Evolutionary conservation across 805 yeast species (phyloP).

Genomic region (Tetrapisispora namnaoensis): DNA sequence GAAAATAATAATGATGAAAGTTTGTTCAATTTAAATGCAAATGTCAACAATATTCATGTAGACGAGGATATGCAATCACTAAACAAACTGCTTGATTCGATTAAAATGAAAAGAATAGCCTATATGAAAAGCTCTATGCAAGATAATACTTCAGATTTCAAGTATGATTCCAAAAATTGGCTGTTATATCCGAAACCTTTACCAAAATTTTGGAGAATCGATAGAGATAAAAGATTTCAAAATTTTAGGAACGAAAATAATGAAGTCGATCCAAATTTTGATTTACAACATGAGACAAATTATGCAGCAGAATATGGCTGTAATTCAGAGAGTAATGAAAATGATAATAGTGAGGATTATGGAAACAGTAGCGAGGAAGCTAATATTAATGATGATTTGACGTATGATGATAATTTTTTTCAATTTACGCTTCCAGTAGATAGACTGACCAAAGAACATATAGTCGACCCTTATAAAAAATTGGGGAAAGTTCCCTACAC

Average conservation of each 20-base stretch:
- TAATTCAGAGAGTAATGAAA: conserved; percentile 8
- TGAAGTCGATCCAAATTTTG: conserved; percentile 11
- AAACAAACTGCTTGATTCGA: conserved; percentile 29
- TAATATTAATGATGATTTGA: background rate
- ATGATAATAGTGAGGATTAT: background rate
- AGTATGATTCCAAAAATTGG: conserved; percentile 55
- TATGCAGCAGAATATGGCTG: conserved; percentile 7
- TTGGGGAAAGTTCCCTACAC: conserved; percentile 14
- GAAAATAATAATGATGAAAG: background rate
- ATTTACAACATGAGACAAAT: conserved; percentile 14
- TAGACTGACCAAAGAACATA: background rate
- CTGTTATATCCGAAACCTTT: conserved; percentile 72
- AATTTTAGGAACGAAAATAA: conserved; percentile 3
- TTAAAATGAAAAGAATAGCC: conserved; percentile 38
- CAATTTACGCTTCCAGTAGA: conserved; percentile 3
- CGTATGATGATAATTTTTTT: conserved; percentile 2
- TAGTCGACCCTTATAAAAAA: conserved; percentile 1
- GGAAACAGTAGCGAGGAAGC: background rate
- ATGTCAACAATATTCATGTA: background rate
- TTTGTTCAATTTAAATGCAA: background rate
- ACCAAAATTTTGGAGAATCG: conserved; percentile 35
- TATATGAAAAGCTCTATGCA: conserved; percentile 60
- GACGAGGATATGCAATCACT: conserved; percentile 12
- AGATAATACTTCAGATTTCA: conserved; percentile 60
- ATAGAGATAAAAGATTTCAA: conserved; percentile 21